Conservation (phyloP, 805 yeast species). For the Kluyveromyces aestuarii region DNA sequence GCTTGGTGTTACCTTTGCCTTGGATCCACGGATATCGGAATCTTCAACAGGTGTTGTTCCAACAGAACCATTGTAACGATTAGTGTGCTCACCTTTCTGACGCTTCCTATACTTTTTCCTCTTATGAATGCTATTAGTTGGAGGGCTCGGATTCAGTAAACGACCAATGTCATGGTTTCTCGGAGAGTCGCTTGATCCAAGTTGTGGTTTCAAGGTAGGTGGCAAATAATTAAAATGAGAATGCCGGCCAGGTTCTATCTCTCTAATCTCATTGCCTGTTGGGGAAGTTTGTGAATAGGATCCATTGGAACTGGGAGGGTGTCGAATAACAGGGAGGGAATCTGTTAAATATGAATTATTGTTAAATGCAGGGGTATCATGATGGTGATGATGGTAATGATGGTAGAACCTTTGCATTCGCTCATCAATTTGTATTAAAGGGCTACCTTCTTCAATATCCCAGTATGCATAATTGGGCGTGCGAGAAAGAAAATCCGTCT, state of each 20-base stretch:
- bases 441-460: constrained; percentile 13
- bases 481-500: constrained; percentile 15
- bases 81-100: constrained; percentile 5
- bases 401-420: not conserved
- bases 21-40: not conserved
- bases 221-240: constrained; percentile 72
- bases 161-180: constrained; percentile 37
- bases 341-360: not conserved
- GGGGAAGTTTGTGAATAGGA: constrained; percentile 13
- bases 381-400: constrained; percentile 4
- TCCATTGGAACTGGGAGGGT: constrained; percentile 11
- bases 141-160: constrained; percentile 32
- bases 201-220: constrained; percentile 63
- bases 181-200: constrained; percentile 48
- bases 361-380: constrained; percentile 1
- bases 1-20: constrained; percentile 2
- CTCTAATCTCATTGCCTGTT: constrained; percentile 25
- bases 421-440: constrained; percentile 1
- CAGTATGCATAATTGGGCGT: constrained; percentile 15
- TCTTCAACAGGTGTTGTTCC: constrained; percentile 12
- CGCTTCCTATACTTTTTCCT: constrained; percentile 6
- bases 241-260: constrained; percentile 45
- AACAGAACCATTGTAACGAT: constrained; percentile 5
- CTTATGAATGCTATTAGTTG: constrained; percentile 6
- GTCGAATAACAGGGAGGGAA: not conserved